phyloP scores from a whole-genome alignment of 1,139 yeast species.

The Candida sanyaensis region DNA sequence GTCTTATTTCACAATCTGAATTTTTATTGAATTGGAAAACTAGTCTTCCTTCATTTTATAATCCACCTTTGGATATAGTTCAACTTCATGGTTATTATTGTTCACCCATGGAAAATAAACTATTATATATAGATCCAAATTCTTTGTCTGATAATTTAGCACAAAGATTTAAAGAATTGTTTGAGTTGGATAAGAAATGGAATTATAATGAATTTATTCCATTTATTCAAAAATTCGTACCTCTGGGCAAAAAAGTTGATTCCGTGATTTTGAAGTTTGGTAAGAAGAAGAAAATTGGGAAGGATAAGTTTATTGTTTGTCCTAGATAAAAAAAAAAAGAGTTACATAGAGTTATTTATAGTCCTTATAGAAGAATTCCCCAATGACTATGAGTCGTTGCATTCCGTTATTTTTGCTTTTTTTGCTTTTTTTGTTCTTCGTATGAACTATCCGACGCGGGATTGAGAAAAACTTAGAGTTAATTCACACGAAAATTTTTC shows the following conservation, averaged over 20 bases:
- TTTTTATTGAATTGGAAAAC: slow-evolving; percentile 65
- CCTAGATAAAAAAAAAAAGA: slow-evolving; percentile 19
- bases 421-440: too few species aligned
- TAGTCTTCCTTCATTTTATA: slow-evolving; percentile 64
- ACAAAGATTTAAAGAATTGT: slow-evolving; percentile 60
- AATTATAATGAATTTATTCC: slow-evolving; percentile 71
- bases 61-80: slow-evolving; percentile 53
- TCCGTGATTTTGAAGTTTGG: slow-evolving; percentile 77
- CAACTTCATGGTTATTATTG: slow-evolving; percentile 57
- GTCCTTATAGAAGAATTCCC: background rate
- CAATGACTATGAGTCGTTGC: background rate
- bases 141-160: slow-evolving; percentile 53
- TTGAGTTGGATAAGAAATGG: slow-evolving; percentile 68
- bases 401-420: too few species aligned
- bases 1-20: slow-evolving; percentile 40
- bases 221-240: slow-evolving; percentile 58
- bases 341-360: too few species aligned
- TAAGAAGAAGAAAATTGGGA: slow-evolving; percentile 60
- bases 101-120: slow-evolving; percentile 41
- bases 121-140: slow-evolving; percentile 54
- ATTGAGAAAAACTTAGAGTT: too few species aligned
- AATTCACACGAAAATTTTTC: background rate
- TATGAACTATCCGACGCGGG: too few species aligned
- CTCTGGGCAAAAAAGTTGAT: slow-evolving; percentile 61
- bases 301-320: slow-evolving; percentile 29